These are phyloP conservation scores for Bipolaris zeicola DNA, from an alignment of 2,329 filamentous ascomycete species.

Conservation along the genomic window DNA sequence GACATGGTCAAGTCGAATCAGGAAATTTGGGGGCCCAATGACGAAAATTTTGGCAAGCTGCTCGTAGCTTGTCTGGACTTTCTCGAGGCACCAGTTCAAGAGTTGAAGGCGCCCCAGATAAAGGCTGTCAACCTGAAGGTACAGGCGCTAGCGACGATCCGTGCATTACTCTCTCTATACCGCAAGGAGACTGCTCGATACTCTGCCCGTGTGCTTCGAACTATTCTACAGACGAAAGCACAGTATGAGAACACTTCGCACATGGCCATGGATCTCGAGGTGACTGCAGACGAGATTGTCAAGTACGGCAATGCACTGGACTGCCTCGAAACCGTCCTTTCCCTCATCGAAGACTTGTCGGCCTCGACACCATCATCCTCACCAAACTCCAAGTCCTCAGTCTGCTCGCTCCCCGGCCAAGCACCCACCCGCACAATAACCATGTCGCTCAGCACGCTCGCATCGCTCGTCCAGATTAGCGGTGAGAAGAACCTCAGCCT, in stretches of 20 bases:
- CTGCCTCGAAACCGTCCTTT: slow-evolving; percentile 47
- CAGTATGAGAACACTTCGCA: slow-evolving; percentile 72
- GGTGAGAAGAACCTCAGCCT: slow-evolving; percentile 40
- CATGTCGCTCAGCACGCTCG: slow-evolving; percentile 50
- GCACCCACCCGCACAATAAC: slow-evolving; percentile 42
- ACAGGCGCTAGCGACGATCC: slow-evolving; percentile 75
- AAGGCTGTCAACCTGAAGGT: slow-evolving; percentile 75
- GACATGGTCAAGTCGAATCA: slow-evolving; percentile 70
- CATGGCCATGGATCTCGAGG: slow-evolving; percentile 75
- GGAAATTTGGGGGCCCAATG: slow-evolving; percentile 67
- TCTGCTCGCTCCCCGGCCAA: slow-evolving; percentile 24
- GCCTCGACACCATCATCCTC: slow-evolving; percentile 33
- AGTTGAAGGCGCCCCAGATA: slow-evolving; percentile 59
- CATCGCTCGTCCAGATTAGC: slow-evolving; percentile 43
- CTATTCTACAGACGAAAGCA: slow-evolving; percentile 68
- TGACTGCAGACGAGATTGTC: slow-evolving; percentile 74
- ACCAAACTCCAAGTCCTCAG: slow-evolving; percentile 43
- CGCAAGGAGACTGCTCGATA: slow-evolving; percentile 70
- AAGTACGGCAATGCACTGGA: slow-evolving; percentile 67
- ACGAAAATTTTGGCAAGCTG: slow-evolving; percentile 72
- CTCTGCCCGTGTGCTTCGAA: slow-evolving; percentile 69
- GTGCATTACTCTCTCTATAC: slow-evolving; percentile 71
- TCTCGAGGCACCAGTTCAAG: slow-evolving; percentile 63
- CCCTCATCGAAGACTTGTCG: slow-evolving; percentile 42
- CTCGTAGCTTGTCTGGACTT: slow-evolving; percentile 73